Base-by-base conservation (phyloP, 139 green algal genomes). In the Micractinium conductrix region DNA sequence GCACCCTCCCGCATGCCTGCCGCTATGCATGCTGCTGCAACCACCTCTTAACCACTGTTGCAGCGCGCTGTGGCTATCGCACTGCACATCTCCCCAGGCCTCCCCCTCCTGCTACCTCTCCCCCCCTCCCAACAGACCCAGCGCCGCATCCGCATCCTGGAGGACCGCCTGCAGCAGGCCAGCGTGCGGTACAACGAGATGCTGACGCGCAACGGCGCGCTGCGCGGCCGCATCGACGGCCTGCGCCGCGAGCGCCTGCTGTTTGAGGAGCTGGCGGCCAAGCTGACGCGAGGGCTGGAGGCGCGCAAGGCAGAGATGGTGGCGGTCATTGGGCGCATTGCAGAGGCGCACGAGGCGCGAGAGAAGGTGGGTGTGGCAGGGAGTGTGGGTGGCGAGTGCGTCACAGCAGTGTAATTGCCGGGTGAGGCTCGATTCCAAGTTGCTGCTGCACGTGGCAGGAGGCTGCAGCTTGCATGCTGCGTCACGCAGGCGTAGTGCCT, bases 251-350 rank as follows among this genome's bases (percentile, higher is more conserved):
- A 99, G 91, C 90, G 92, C 17, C 81, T 96, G 73, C 95, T 97
- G 87, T 98, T 98, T 91, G 92, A 97, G 60, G 90, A 93, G 84
- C 93, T 98, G 50, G 88, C 95, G 84, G 87, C 45, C 69, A 98
- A 98, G 89, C 85, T 97, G 74, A 89, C 96, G 70, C 86, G 89
- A 35, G 91, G 94, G 74, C 89, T 97, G 78, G 58, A 82, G 22
- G 91, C 93, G 69, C 87, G 95, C 69, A 96, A 96, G 90, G 87
- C 78, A 16, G 94, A 96, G 78, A 96, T 97, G 92, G 92, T 91
- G 35, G 91, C 93, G 43, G 92, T 95, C 68, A 96, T 98, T 65
- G 87, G 93, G 62, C 70, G 91, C 72, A 90, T 90, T 14, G 95
- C 91, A 60, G 78, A 86, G 72, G 78, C 75, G 38, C 89, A 95